These are phyloP conservation scores for Cryptosporidium tyzzeri DNA, from an alignment of 169 alveolate genomes.

Conservation along the genomic window DNA sequence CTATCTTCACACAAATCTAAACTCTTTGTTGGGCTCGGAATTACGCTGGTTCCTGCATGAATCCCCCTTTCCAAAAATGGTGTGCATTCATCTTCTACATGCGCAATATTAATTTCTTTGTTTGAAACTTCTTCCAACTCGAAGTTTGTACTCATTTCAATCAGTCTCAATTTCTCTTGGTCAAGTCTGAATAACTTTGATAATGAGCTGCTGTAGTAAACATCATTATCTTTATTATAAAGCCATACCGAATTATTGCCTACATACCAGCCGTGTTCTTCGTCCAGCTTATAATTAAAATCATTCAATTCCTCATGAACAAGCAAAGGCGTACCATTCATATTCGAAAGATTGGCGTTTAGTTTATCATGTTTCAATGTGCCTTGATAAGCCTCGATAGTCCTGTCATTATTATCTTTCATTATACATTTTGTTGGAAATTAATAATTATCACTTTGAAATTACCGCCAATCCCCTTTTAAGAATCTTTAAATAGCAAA, in stretches of 20 bases:
- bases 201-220: conserved; percentile 54
- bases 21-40: conserved; percentile 32
- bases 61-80: conserved; percentile 42
- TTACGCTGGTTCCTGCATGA: conserved; percentile 63
- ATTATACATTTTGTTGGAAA: conserved; percentile 5
- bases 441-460: neutral
- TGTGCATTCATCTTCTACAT: neutral
- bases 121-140: conserved; percentile 41
- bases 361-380: neutral
- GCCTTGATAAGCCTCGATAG: neutral
- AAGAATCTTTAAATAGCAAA: conserved; percentile 16
- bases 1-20: conserved; percentile 67
- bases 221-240: conserved; percentile 32
- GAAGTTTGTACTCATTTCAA: conserved; percentile 58
- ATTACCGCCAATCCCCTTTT: conserved; percentile 22
- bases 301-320: neutral
- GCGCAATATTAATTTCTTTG: neutral
- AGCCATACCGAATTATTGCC: conserved; percentile 29
- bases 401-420: neutral
- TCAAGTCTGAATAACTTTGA: conserved; percentile 39
- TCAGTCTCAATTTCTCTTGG: conserved; percentile 3
- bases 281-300: conserved; percentile 38
- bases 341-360: neutral
- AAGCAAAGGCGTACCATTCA: neutral
- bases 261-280: conserved; percentile 70